These are phyloP conservation scores for Apostasia ramifera DNA, from an alignment of 106 monocot species.

Conservation along the genomic window DNA sequence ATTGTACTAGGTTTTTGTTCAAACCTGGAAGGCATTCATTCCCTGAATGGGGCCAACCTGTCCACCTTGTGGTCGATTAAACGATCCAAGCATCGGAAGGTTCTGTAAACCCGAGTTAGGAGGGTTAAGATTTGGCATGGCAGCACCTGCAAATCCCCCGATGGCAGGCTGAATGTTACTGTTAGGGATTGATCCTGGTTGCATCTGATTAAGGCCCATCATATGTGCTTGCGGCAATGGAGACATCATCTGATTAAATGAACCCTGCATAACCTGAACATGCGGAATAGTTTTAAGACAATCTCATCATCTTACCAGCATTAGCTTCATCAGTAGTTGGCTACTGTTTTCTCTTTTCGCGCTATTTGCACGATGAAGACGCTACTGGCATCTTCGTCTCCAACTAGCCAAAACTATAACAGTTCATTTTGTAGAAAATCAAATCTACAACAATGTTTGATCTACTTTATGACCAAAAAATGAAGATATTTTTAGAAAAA, in stretches of 20 bases:
- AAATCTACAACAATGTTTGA: too few relatives aligned
- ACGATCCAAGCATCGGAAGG: slow-evolving; percentile 43
- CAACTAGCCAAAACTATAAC: too few relatives aligned
- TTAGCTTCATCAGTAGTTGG: too few relatives aligned
- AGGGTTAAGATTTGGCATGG: slow-evolving; percentile 37
- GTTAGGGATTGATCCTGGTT: slow-evolving; percentile 16
- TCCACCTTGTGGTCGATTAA: slow-evolving; percentile 43
- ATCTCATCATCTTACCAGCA: too few relatives aligned
- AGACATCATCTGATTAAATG: slow-evolving; percentile 54
- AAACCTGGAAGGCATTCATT: slow-evolving; percentile 64
- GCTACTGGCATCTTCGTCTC: too few relatives aligned
- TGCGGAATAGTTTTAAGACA: too few relatives aligned
- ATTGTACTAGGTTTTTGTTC: background rate
- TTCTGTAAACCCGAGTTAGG: slow-evolving; percentile 33
- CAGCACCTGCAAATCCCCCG: slow-evolving; percentile 40
- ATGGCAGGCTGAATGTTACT: slow-evolving; percentile 30
- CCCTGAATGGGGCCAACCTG: slow-evolving; percentile 44
- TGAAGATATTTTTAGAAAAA: too few relatives aligned
- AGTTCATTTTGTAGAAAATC: too few relatives aligned
- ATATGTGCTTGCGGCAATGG: slow-evolving; percentile 50
- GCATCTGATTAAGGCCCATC: slow-evolving; percentile 62
- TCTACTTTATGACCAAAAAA: too few relatives aligned
- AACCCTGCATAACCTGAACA: slow-evolving; percentile 59
- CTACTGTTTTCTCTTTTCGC: too few relatives aligned
- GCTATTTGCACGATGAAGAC: too few relatives aligned